A percentile compares a stretch with the other conserved stretches of the same genome.
Evolutionary conservation across 495 filamentous ascomycete species (phyloP).

Genomic region (Neurospora sp.): DNA sequence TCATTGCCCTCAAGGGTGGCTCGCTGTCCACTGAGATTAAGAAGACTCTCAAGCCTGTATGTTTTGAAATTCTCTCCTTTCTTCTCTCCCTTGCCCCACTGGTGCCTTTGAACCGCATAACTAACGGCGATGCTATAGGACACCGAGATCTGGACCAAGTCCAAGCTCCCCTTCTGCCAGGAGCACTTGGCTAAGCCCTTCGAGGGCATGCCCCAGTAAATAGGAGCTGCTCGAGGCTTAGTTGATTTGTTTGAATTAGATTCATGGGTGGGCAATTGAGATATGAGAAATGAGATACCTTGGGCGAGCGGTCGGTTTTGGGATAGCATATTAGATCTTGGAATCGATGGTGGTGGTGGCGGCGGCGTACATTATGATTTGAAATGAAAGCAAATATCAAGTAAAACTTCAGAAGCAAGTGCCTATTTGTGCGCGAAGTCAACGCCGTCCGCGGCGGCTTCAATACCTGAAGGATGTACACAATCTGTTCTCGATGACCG

Average conservation of each 20-base stretch:
- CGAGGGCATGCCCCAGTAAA: conserved; percentile 51
- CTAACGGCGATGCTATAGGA: conserved; percentile 28
- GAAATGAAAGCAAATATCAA: neutral
- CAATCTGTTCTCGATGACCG: conserved; percentile 24
- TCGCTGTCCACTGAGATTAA: conserved; percentile 52
- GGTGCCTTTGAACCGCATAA: neutral
- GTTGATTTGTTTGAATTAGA: neutral
- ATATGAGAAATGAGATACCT: neutral
- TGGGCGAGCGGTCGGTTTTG: neutral
- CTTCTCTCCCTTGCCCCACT: neutral
- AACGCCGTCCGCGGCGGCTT: no score
- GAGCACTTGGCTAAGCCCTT: conserved; percentile 52
- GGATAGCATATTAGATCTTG: neutral
- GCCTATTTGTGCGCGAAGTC: no score
- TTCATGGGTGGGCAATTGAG: neutral
- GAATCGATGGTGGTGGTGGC: neutral
- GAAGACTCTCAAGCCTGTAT: conserved; percentile 56
- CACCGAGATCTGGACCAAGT: conserved; percentile 58
- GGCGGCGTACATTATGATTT: neutral
- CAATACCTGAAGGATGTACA: conserved; percentile 21
- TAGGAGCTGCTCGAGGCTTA: neutral
- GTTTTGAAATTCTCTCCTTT: conserved; percentile 6
- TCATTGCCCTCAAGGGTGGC: conserved; percentile 61
- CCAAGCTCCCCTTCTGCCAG: conserved; percentile 61
- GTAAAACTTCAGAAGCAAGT: neutral